A percentile compares a stretch with the other conserved stretches of the same genome.
These are phyloP conservation scores for Verticillium isaacii DNA, from an alignment of 2,329 filamentous ascomycete genomes.

Conservation along the genomic window DNA sequence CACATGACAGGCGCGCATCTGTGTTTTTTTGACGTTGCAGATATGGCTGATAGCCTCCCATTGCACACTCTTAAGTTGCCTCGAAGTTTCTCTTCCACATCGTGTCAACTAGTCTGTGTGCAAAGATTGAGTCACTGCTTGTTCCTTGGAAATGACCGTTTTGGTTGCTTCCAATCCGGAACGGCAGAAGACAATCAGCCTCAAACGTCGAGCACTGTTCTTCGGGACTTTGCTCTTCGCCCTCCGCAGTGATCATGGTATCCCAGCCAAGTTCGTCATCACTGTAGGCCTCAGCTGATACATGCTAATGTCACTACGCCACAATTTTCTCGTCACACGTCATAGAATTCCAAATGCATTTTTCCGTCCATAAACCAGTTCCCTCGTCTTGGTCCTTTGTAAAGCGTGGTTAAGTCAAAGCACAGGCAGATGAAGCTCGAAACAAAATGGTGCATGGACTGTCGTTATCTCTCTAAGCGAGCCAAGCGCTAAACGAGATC, in stretches of 20 bases:
- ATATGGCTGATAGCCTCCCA: slow-evolving; percentile 7
- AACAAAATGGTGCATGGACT: not conserved
- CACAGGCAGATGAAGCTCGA: no score
- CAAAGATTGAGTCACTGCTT: slow-evolving; percentile 62
- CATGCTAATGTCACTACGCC: not conserved
- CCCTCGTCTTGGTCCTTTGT: no score
- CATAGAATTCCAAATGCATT: no score
- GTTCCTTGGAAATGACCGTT: slow-evolving; percentile 43
- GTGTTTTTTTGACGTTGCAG: not conserved
- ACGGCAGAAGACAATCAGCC: slow-evolving; percentile 10
- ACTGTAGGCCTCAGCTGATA: slow-evolving; percentile 11
- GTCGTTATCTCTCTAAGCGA: not conserved
- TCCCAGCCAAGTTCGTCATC: slow-evolving; percentile 2
- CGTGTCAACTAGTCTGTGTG: slow-evolving; percentile 96
- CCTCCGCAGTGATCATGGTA: not conserved
- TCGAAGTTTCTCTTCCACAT: slow-evolving; percentile 69
- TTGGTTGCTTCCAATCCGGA: slow-evolving; percentile 35
- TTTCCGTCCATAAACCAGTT: no score
- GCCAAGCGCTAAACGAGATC: not conserved
- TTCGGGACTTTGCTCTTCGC: slow-evolving; percentile 4
- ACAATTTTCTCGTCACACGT: not conserved
- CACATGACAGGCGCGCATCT: not conserved
- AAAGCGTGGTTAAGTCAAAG: no score
- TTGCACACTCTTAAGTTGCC: slow-evolving; percentile 98
- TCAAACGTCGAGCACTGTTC: slow-evolving; percentile 1